phyloP scores from a whole-genome alignment of 108 stramenopile genomes.

The Pseudonitzschia multistriata region DNA sequence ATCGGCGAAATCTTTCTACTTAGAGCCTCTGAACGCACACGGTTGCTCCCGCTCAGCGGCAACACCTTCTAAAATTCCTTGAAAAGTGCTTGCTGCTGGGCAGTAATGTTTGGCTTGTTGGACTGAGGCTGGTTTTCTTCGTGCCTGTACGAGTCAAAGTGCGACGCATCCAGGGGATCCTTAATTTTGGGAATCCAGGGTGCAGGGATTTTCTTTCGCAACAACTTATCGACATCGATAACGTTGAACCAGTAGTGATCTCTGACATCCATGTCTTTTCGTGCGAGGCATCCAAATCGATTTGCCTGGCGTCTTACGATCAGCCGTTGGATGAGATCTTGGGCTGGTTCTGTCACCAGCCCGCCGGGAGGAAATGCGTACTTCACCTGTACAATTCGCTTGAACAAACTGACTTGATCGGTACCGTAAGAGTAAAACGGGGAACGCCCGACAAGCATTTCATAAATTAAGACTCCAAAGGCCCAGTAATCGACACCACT shows the following conservation, averaged over 20 bases:
- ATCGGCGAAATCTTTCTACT: too few relatives aligned
- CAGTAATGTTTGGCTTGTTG: constrained; percentile 65
- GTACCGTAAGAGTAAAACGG: constrained; percentile 95
- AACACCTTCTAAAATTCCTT: constrained; percentile 62
- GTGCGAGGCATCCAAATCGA: constrained; percentile 85
- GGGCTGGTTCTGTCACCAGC: constrained; percentile 81
- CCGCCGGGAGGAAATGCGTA: constrained; percentile 87
- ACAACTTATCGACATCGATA: constrained; percentile 85
- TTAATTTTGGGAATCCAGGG: constrained; percentile 95
- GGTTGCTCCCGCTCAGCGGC: not conserved
- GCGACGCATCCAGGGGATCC: constrained; percentile 90
- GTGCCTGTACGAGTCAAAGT: constrained; percentile 97
- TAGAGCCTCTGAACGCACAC: not conserved
- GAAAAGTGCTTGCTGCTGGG: constrained; percentile 77
- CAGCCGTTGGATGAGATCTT: constrained; percentile 86
- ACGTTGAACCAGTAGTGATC: constrained; percentile 94
- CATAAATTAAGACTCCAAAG: constrained; percentile 96
- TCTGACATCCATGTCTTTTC: constrained; percentile 91
- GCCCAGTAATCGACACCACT: constrained; percentile 99
- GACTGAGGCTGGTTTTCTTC: constrained; percentile 88
- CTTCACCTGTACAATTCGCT: constrained; percentile 94
- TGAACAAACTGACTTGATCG: constrained; percentile 94
- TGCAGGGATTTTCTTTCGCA: constrained; percentile 82
- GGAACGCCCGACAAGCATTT: constrained; percentile 96
- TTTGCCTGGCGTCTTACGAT: constrained; percentile 89